Evolutionary conservation across 1,284 basidiomycete species (phyloP).

Genomic region (Apiotrichum akiyoshidainum): DNA sequence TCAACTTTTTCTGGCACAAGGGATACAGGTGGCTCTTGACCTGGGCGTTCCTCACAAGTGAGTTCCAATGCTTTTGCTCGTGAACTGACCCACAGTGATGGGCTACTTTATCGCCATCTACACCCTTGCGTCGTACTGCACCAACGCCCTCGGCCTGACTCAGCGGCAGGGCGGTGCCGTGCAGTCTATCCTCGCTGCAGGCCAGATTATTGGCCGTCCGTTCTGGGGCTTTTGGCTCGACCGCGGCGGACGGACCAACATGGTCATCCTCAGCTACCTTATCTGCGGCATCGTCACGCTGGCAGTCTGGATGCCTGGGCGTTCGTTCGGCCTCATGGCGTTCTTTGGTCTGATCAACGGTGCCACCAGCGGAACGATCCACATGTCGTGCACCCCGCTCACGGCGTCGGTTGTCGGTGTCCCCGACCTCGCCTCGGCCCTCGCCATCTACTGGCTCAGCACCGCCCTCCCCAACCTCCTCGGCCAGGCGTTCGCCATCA

Average conservation of each 20-base stretch:
- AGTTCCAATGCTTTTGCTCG: not conserved
- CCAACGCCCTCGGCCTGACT: conserved; percentile 46
- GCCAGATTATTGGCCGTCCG: conserved; percentile 53
- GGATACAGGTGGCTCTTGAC: conserved; percentile 15
- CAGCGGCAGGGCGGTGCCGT: conserved; percentile 51
- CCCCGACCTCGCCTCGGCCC: conserved; percentile 46
- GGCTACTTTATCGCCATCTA: conserved; percentile 53
- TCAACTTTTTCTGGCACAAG: conserved; percentile 18
- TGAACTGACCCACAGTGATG: conserved; percentile 34
- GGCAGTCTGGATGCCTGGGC: conserved; percentile 51
- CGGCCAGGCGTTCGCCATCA: conserved; percentile 51
- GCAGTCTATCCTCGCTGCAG: conserved; percentile 52
- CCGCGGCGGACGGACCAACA: conserved; percentile 49
- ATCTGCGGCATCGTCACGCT: conserved; percentile 49
- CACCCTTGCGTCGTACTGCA: conserved; percentile 52
- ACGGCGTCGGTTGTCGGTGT: conserved; percentile 49
- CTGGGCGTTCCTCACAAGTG: conserved; percentile 22
- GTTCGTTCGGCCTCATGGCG: conserved; percentile 47
- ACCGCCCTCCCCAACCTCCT: conserved; percentile 43
- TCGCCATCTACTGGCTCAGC: conserved; percentile 50
- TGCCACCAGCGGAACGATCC: conserved; percentile 50
- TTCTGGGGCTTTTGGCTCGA: conserved; percentile 49
- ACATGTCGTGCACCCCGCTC: conserved; percentile 46
- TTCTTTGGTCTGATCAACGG: conserved; percentile 51
- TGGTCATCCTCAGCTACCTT: conserved; percentile 48